These are phyloP conservation scores for Saccharum officinarum DNA, from an alignment of 176 grass and related monocot species.

Conservation along the genomic window DNA sequence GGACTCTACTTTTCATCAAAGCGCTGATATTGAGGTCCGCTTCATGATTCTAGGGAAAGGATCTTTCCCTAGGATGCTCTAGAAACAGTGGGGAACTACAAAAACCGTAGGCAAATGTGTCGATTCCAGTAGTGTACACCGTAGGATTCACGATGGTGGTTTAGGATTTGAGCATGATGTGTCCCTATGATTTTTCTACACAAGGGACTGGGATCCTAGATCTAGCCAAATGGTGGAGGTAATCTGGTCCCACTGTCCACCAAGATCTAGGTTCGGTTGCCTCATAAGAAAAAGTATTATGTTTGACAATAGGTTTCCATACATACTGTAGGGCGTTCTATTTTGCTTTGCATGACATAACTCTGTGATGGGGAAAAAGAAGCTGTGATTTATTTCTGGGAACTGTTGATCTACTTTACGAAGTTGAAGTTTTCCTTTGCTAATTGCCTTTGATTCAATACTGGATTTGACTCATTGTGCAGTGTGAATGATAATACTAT, in stretches of 20 bases:
- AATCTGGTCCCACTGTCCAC: background rate
- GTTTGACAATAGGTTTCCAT: background rate
- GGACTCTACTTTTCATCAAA: background rate
- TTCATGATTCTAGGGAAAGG: background rate
- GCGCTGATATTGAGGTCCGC: background rate
- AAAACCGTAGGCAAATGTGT: background rate
- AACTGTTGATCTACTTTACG: background rate
- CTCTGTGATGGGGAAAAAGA: background rate
- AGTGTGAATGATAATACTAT: background rate
- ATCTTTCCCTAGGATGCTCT: background rate
- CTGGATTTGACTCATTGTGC: background rate
- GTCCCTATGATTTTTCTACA: background rate
- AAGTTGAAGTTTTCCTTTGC: background rate
- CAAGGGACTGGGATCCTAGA: background rate
- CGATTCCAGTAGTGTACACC: background rate
- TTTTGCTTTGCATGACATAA: background rate
- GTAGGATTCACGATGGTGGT: background rate
- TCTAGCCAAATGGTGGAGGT: background rate
- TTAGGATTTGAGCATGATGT: background rate
- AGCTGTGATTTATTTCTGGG: background rate
- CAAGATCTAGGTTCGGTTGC: background rate
- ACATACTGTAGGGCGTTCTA: background rate
- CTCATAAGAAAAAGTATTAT: background rate
- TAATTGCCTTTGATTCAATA: background rate
- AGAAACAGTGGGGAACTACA: background rate